These are phyloP conservation scores for Trypanosoma boissoni DNA, from an alignment of 208 protist genomes.

Conservation along the genomic window DNA sequence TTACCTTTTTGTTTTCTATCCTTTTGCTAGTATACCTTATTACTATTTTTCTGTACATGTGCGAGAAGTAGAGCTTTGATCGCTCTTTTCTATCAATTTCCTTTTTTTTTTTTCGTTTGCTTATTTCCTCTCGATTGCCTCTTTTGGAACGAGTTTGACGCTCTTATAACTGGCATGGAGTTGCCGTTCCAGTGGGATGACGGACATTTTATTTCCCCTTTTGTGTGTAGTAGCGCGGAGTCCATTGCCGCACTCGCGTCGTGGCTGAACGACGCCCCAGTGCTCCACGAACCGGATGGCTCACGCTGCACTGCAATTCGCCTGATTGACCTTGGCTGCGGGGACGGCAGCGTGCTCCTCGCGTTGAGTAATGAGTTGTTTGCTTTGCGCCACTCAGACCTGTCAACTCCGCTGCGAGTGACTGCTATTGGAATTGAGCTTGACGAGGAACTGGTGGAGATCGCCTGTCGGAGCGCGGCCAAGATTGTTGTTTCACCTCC, in stretches of 20 bases:
- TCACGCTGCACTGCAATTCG: slow-evolving; percentile 35
- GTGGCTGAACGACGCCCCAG: slow-evolving; percentile 25
- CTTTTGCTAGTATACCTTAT: no score
- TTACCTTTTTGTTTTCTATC: slow-evolving; percentile 5
- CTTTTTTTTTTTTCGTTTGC: background rate
- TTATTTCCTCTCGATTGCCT: background rate
- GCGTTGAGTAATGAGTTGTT: slow-evolving; percentile 23
- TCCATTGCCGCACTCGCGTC: slow-evolving; percentile 32
- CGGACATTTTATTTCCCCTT: slow-evolving; percentile 68
- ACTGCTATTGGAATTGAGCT: slow-evolving; percentile 52
- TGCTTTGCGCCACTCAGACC: no score
- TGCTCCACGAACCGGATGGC: slow-evolving; percentile 25
- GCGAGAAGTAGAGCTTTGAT: no score
- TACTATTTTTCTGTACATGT: background rate
- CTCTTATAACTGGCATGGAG: slow-evolving; percentile 21
- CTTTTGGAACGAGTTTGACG: background rate
- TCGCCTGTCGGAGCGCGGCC: slow-evolving; percentile 17
- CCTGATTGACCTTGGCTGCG: slow-evolving; percentile 68
- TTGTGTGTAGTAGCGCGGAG: slow-evolving; percentile 41
- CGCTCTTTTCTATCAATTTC: background rate
- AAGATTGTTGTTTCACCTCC: slow-evolving; percentile 11
- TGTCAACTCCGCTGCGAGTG: slow-evolving; percentile 17
- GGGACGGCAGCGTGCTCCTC: slow-evolving; percentile 52
- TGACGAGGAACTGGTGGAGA: slow-evolving; percentile 48
- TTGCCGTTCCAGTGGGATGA: slow-evolving; percentile 85